Evolutionary conservation across 257 asterid species (phyloP), one percentile per base, ranked within the genome.

Genomic region (Schizonepeta tenuifolia): DNA sequence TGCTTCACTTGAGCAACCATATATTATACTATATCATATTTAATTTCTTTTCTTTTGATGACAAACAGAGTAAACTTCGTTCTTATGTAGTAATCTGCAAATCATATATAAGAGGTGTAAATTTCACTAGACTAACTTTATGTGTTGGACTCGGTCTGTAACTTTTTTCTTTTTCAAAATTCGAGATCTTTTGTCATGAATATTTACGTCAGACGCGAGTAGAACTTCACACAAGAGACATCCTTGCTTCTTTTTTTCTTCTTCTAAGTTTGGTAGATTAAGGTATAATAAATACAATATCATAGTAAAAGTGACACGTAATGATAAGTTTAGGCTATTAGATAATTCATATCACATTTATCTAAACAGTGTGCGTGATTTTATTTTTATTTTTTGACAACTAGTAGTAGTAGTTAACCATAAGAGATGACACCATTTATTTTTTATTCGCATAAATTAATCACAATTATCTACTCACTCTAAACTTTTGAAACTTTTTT

Each of bases 311-410:
- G 50, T 56, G 24, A 41, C 26, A 21, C 7, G 47, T 8, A 60
- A 2, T 67, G 75, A 77, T 62, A 67, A 67, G 44, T 60, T 21
- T 31, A 59, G 15, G 63, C n/a, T 18, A 73, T 72, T 78, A 49
- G 9, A 66, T 40, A 38, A 58, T 35, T 72, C 36, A 46, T 33
- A 20, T 0, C 47, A 60, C 35, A 35, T 33, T n/a, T 60, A 60
- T 33, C 26, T 18, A 60, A n/a, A 7, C 14, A 33, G 24, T 31
- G 40, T 5, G 20, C 64, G 1, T 53, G 3, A 13, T 0, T 55
- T 5, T 59, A 1, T 24, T 24, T 59, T 8, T n/a, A n/a, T n/a
- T 6, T 13, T 55, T 55, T 24, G 7, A 55, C 22, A 10, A 1
- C 26, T 50, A 51, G 26, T 51, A 14, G 9, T 53, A 20, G 35